Percentiles rank a stretch among this genome's conserved stretches.
These are phyloP conservation scores for Turnera subulata DNA, from an alignment of 345 rosid species.

Conservation along the genomic window DNA sequence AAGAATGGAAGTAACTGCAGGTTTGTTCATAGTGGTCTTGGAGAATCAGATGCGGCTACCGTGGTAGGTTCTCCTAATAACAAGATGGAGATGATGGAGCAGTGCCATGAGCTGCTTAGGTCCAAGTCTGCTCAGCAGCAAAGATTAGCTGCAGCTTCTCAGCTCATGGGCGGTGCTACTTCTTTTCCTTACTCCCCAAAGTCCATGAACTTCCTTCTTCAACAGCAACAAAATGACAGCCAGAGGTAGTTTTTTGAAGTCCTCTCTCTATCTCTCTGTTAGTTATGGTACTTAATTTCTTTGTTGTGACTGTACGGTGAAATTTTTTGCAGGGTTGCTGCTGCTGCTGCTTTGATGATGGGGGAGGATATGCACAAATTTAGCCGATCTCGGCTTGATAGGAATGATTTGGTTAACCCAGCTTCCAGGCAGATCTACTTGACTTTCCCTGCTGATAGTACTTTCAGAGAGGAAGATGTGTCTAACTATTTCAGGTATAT, in stretches of 20 bases:
- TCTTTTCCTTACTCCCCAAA: conserved; percentile 68
- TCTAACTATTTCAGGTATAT: conserved; percentile 77
- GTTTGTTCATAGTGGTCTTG: conserved; percentile 59
- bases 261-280: neutral
- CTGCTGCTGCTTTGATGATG: conserved; percentile 55
- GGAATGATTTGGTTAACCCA: conserved; percentile 69
- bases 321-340: conserved; percentile 35
- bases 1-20: conserved; percentile 82
- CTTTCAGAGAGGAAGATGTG: conserved; percentile 88
- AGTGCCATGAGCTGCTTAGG: conserved; percentile 69
- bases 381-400: conserved; percentile 74
- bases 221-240: conserved; percentile 59
- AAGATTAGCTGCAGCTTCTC: conserved; percentile 50
- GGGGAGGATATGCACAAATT: conserved; percentile 67
- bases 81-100: conserved; percentile 61
- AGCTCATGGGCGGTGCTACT: conserved; percentile 39
- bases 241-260: conserved; percentile 43
- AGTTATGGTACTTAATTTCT: neutral
- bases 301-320: neutral
- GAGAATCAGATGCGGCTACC: conserved; percentile 39
- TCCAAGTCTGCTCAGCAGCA: conserved; percentile 80
- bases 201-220: conserved; percentile 54
- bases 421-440: conserved; percentile 95
- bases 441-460: conserved; percentile 96
- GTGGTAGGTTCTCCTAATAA: conserved; percentile 60